Evolutionary conservation across 176 grass and related monocot species (phyloP).

Genomic region (Bolboschoenus planiculmis): DNA sequence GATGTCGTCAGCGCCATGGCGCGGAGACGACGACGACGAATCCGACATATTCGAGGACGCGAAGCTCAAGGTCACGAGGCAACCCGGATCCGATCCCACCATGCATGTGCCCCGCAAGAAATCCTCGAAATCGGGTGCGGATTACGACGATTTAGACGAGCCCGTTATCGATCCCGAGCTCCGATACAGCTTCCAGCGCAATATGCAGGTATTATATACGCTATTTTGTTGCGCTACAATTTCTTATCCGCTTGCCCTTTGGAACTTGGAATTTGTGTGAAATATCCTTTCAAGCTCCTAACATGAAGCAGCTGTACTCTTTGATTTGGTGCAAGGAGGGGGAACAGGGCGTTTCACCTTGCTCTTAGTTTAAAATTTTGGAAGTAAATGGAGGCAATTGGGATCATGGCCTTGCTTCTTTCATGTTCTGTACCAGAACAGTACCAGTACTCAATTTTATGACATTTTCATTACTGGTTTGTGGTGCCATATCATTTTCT

Average conservation of each 20-base stretch:
- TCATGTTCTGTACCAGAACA: not conserved
- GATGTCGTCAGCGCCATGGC: constrained; percentile 41
- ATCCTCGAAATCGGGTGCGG: not conserved
- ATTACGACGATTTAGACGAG: constrained; percentile 23
- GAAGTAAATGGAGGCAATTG: not conserved
- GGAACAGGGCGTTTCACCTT: not conserved
- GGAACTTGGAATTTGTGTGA: not conserved
- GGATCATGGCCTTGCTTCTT: not conserved
- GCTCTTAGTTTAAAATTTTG: not conserved
- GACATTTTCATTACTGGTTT: not conserved
- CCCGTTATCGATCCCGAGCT: constrained; percentile 32
- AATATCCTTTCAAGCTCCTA: not conserved
- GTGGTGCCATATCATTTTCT: not conserved
- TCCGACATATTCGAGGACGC: constrained; percentile 13
- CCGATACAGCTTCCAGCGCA: constrained; percentile 52
- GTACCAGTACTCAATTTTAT: not conserved
- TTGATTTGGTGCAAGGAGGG: not conserved
- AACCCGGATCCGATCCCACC: constrained; percentile 8
- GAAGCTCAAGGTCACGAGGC: constrained; percentile 18
- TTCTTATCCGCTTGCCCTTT: not conserved
- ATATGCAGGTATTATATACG: constrained; percentile 27
- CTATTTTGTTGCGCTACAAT: not conserved
- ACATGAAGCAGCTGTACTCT: not conserved
- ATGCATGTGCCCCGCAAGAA: constrained; percentile 24
- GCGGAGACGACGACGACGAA: constrained; percentile 13